Evolutionary conservation across 805 yeast species (phyloP).

Genomic region (Starmerella lactis-condensi): DNA sequence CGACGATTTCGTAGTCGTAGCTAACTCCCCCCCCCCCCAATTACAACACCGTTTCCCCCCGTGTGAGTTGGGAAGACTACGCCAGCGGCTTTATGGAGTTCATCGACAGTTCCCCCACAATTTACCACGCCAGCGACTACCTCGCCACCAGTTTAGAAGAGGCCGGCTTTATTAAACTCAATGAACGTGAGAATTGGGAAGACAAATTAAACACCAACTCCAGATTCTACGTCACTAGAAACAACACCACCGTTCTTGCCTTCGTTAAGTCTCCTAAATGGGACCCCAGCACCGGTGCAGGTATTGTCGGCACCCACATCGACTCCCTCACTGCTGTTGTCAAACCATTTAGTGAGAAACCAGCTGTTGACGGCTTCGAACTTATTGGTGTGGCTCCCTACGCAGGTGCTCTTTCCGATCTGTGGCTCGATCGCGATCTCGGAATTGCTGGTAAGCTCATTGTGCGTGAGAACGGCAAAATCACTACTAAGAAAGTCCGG

Average conservation of each 20-base stretch:
- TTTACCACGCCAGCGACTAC: slow-evolving; percentile 46
- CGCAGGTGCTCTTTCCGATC: slow-evolving; percentile 38
- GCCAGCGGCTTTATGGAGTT: slow-evolving; percentile 41
- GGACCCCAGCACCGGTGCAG: slow-evolving; percentile 43
- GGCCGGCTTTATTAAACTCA: slow-evolving; percentile 45
- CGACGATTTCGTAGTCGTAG: slow-evolving; percentile 18
- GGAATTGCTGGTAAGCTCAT: slow-evolving; percentile 68
- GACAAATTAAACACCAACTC: slow-evolving; percentile 28
- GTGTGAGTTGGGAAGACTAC: slow-evolving; percentile 15
- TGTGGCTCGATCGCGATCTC: slow-evolving; percentile 69
- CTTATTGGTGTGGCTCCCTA: slow-evolving; percentile 71
- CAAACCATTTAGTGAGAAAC: slow-evolving; percentile 53
- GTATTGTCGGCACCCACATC: slow-evolving; percentile 54
- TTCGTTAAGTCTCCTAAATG: slow-evolving; percentile 53
- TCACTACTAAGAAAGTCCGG: slow-evolving; percentile 23
- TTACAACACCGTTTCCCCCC: slow-evolving; percentile 12
- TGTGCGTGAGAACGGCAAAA: slow-evolving; percentile 24
- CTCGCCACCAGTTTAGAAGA: slow-evolving; percentile 32
- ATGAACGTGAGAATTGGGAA: slow-evolving; percentile 45
- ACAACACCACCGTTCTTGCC: slow-evolving; percentile 50
- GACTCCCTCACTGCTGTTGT: slow-evolving; percentile 52
- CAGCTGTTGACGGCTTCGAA: slow-evolving; percentile 52
- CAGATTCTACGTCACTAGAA: slow-evolving; percentile 42
- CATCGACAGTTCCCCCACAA: slow-evolving; percentile 56
- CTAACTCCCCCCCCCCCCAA: slow-evolving; percentile 3